Conservation (phyloP, 148 eudicot species). For the Cornus florida region DNA sequence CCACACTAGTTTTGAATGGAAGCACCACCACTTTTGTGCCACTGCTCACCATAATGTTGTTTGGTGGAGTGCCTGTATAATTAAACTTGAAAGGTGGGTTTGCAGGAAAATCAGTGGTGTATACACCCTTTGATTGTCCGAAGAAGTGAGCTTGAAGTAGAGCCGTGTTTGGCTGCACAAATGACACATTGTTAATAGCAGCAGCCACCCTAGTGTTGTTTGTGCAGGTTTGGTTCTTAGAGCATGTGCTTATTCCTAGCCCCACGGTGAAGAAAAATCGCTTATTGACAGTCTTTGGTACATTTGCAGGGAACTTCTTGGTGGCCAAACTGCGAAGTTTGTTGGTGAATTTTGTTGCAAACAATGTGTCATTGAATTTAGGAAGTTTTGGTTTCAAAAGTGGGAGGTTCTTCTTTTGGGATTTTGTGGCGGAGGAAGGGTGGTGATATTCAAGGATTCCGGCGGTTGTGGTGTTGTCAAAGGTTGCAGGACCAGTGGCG, state of each 20-base stretch:
- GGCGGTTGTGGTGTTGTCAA: conserved; percentile 22
- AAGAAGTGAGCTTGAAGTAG: conserved; percentile 49
- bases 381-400: conserved; percentile 13
- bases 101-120: conserved; percentile 40
- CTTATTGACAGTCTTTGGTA: conserved; percentile 10
- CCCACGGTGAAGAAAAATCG: conserved; percentile 20
- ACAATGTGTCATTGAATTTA: conserved; percentile 4
- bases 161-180: conserved; percentile 47
- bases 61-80: conserved; percentile 54
- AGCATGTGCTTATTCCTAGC: conserved; percentile 6
- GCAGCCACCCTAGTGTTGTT: conserved; percentile 43
- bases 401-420: background rate
- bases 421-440: background rate
- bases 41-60: conserved; percentile 33
- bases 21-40: conserved; percentile 49
- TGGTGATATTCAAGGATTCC: conserved; percentile 25
- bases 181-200: conserved; percentile 53
- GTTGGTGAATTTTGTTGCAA: conserved; percentile 10
- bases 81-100: conserved; percentile 41
- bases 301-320: conserved; percentile 16
- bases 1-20: conserved; percentile 48
- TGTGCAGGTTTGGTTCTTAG: conserved; percentile 39
- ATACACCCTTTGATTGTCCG: conserved; percentile 37
- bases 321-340: conserved; percentile 16
- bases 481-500: conserved; percentile 22